Evolutionary conservation across 1,139 yeast species (phyloP), one percentile per base, ranked within the genome.

Genomic region (Lodderomyces jiufengensis): DNA sequence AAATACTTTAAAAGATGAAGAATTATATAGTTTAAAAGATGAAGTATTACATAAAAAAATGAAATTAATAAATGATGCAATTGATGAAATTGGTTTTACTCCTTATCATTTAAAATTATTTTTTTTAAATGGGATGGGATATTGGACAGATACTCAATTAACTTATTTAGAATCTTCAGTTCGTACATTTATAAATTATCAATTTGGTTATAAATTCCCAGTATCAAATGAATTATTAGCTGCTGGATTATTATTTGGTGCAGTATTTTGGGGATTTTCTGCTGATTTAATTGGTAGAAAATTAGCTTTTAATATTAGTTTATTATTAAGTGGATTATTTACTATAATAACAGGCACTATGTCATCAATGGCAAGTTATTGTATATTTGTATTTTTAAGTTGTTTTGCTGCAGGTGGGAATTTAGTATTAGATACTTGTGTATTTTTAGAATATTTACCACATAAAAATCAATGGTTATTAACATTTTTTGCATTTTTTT

Each of bases 81-180:
- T 60, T 35, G 66, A 61, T 43, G 64, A 61, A 39, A 61, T 61
- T 41, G 67, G 66, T 1, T 60, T 61, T 43, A 61, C 66, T 16
- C 59, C 59, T 23, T 61, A 59, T 38, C 66, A 61, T 44, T 47
- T 56, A 31, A 61, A 61, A 39, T 45, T 61, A 13, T 61, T 73
- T 47, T 62, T 63, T 44, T 50, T 75, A 25, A 74, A 73, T 41
- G 84, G 84, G 10, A 70, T 77, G 69, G 85, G 84, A 16, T 78
- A 79, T 47, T 74, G 80, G 4, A 78, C 76, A 21, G 84, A 79
- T 50, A 76, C 84, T 10, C 78, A 77, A 49, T 59, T 78, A 45
- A 69, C 70, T 27, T 61, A 66, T 51, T 47, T 63, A 29, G 72
- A 66, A 43, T 53, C 66, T 38, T 51, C 54, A 27, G 71, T 65